phyloP scores from a whole-genome alignment of 2,329 filamentous ascomycete genomes.

The Cryphonectria parasitica region DNA sequence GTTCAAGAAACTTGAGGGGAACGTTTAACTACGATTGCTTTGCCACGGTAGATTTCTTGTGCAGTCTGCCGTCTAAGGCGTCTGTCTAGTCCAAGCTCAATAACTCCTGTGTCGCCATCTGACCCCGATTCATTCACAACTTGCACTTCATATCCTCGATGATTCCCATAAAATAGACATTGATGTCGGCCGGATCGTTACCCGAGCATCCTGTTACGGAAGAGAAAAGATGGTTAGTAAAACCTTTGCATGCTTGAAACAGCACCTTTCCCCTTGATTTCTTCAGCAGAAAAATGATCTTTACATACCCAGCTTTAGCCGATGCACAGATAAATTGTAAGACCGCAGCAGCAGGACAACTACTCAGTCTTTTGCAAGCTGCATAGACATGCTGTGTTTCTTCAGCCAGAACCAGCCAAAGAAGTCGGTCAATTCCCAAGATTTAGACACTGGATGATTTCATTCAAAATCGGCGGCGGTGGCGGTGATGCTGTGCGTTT shows the following conservation, averaged over 20 bases:
- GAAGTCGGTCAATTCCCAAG: constrained; percentile 35
- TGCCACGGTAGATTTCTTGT: no score
- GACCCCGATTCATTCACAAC: no score
- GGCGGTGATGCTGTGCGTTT: constrained; percentile 32
- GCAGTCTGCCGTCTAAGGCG: no score
- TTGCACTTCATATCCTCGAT: no score
- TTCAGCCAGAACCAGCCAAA: constrained; percentile 40
- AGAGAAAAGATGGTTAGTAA: not conserved
- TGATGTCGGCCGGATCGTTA: not conserved
- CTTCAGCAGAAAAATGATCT: not conserved
- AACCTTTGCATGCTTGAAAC: not conserved
- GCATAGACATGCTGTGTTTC: constrained; percentile 36
- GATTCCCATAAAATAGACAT: no score
- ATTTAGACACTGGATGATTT: constrained; percentile 37
- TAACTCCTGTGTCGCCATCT: no score
- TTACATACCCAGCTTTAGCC: not conserved
- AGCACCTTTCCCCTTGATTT: not conserved
- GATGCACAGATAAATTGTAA: not conserved
- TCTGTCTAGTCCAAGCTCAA: no score
- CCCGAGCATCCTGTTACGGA: not conserved
- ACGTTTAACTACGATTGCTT: no score
- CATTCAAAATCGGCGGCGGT: constrained; percentile 41
- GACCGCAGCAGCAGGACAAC: no score
- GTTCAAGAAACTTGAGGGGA: no score
- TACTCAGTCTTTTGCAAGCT: constrained; percentile 32